Evolutionary conservation across 768 basidiomycete genomes (phyloP), one percentile per base, ranked within the genome.

Genomic region (Neoboletus subvelutipes): DNA sequence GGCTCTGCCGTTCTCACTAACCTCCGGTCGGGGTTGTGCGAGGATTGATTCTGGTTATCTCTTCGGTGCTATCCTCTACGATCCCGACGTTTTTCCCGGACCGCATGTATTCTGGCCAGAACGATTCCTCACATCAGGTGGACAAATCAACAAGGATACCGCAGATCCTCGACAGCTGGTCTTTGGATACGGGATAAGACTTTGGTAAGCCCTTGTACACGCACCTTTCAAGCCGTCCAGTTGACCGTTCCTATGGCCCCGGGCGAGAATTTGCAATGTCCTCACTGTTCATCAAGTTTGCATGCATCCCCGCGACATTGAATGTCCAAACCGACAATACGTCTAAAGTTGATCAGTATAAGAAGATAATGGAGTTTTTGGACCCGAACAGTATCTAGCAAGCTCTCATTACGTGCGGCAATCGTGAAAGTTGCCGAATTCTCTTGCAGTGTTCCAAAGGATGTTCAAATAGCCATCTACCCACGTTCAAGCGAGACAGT

Each of bases 101-200:
- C 82, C 83, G 1, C 80, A 86, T 51, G 58, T 48, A 18, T 85
- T 86, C 64, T 68, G 80, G 39, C 83, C 83, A 7, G 76, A 80
- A 59, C 71, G 83, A 18, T 86, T 48, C 28, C 45, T 54, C 53
- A 54, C 45, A 17, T 13, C 45, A 40, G 53, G 48, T 31, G 36
- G 53, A 18, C n/a, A n/a, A n/a, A n/a, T n/a, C n/a, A n/a, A n/a
- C n/a, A n/a, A n/a, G n/a, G n/a, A n/a, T n/a, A n/a, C n/a, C n/a
- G n/a, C n/a, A n/a, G 53, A 54, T 48, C 53, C 53, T 49, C 36
- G 53, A 22, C 45, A 54, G 3, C 41, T 48, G 6, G 45, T 54
- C 28, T 54, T 54, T 31, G 53, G 53, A 48, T 54, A 54, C 28
- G 53, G 45, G 37, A 54, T 45, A 40, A 48, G 45, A 48, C 45